These are phyloP conservation scores for Dichotomopilus funicola DNA, from an alignment of 2,329 filamentous ascomycete species.

Conservation along the genomic window DNA sequence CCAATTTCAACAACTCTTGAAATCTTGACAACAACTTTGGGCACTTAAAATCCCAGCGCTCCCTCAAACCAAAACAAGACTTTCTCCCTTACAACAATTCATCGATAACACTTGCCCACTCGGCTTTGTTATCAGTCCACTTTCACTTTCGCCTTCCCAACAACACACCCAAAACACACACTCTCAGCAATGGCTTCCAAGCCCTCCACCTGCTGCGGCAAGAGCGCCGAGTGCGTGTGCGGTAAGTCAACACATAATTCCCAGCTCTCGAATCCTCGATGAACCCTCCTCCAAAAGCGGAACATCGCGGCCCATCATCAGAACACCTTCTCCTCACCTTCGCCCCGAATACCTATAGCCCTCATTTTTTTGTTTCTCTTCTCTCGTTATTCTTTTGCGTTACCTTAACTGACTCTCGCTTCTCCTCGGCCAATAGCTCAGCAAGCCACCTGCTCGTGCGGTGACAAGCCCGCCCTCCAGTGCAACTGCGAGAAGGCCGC, in stretches of 20 bases:
- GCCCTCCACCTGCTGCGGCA: conserved; percentile 50
- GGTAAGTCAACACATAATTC: conserved; percentile 38
- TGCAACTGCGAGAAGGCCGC: conserved; percentile 77
- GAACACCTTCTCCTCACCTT: too few species aligned
- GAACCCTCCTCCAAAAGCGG: background rate
- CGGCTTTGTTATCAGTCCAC: background rate
- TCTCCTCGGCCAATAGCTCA: conserved; percentile 39
- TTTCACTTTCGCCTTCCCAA: background rate
- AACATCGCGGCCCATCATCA: too few species aligned
- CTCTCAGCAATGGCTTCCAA: conserved; percentile 29
- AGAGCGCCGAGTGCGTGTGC: conserved; percentile 49
- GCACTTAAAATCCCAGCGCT: background rate
- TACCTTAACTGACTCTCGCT: background rate
- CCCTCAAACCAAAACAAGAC: background rate
- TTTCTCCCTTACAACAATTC: background rate
- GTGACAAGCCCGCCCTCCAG: conserved; percentile 76
- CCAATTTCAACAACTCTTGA: background rate
- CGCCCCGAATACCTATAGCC: background rate
- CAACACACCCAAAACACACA: conserved; percentile 5
- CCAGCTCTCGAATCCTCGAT: background rate
- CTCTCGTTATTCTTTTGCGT: background rate
- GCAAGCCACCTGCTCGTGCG: conserved; percentile 77
- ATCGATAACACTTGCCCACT: background rate
- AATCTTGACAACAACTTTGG: background rate
- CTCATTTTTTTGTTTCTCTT: background rate